Evolutionary conservation across 1,284 basidiomycete genomes (phyloP), one percentile per base, ranked within the genome.

Genomic region (Lentinula novae-zelandiae): DNA sequence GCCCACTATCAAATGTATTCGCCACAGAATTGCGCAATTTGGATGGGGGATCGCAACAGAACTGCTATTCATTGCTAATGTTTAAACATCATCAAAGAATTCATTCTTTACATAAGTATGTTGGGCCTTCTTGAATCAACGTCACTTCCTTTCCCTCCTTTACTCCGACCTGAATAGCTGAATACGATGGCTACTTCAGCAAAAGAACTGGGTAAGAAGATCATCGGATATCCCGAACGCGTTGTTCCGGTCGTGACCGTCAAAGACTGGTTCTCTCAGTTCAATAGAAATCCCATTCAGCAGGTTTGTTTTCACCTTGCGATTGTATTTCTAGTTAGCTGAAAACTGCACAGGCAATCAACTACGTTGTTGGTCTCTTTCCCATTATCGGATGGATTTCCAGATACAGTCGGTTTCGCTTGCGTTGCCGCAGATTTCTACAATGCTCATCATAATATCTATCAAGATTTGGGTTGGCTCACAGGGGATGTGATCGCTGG

Each of bases 401-500:
- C 8, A 82, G 92, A 67, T 96, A 96, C 76, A 96, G 89, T 89
- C 59, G 66, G 85, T 75, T 17, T 50, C 72, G 64, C 38, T 38
- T 53, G 13, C 40, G 15, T 54, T 44, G 17, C n/a, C 51, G 5
- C 38, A 36, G 12, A 22, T 61, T 27, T 54, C 65, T 48, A 53
- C 38, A 17, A 48, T 22, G 44, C 44, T 46, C 6, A 44, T 13
- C 4, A 64, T 55, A 46, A 39, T 48, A 22, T 63, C n/a, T 48
- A 8, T 34, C 36, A 48, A 89, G 89, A 93, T 72, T 61, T 84
- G 46, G 85, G 83, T 36, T 92, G 90, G 90, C 70, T 88, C 3
- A 80, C 80, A 20, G 89, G 94, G 53, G 95, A 97, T 75, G 70
- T 96, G 34, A 86, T 97, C 66, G 94, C 95, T 60, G 90, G 94